Percentiles rank a stretch among this genome's conserved stretches.
Conservation (phyloP, 345 rosid genomes). For the Euphorbia lathyris region DNA sequence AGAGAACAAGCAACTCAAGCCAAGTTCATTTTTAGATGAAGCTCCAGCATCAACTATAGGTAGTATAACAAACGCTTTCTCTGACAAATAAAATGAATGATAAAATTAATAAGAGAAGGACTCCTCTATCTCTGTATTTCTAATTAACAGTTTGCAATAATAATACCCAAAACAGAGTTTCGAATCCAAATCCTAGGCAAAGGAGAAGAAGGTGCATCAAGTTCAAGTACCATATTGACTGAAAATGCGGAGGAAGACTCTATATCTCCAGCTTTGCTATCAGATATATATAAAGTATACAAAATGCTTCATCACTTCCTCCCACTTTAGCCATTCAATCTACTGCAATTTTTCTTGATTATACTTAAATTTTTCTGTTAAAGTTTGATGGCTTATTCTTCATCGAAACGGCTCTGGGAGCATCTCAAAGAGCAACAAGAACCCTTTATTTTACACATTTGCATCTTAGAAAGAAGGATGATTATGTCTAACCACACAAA, state of each 20-base stretch:
- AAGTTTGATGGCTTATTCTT: conserved; percentile 20
- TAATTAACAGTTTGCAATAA: too few relatives aligned
- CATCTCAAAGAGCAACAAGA: conserved; percentile 39
- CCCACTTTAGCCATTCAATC: conserved; percentile 1
- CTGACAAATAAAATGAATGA: background rate
- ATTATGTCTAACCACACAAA: conserved; percentile 6
- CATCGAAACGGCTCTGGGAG: conserved; percentile 29
- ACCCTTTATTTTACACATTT: conserved; percentile 29
- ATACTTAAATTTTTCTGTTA: background rate
- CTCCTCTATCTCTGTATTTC: too few relatives aligned
- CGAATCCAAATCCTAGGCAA: too few relatives aligned
- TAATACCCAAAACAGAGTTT: too few relatives aligned
- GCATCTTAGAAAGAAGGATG: conserved; percentile 27
- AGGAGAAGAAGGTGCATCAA: too few relatives aligned
- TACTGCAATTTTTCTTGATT: background rate
- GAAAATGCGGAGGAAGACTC: too few relatives aligned
- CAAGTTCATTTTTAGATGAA: conserved; percentile 4
- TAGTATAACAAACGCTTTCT: conserved; percentile 1
- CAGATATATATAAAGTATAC: background rate
- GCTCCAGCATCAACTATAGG: conserved; percentile 19
- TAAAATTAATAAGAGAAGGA: background rate
- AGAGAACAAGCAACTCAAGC: conserved; percentile 18
- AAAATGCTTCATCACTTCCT: background rate
- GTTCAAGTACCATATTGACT: too few relatives aligned
- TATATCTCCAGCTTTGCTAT: too few relatives aligned